Evolutionary conservation across 352 stramenopile species (phyloP).

Genomic region (Pythium volutum): DNA sequence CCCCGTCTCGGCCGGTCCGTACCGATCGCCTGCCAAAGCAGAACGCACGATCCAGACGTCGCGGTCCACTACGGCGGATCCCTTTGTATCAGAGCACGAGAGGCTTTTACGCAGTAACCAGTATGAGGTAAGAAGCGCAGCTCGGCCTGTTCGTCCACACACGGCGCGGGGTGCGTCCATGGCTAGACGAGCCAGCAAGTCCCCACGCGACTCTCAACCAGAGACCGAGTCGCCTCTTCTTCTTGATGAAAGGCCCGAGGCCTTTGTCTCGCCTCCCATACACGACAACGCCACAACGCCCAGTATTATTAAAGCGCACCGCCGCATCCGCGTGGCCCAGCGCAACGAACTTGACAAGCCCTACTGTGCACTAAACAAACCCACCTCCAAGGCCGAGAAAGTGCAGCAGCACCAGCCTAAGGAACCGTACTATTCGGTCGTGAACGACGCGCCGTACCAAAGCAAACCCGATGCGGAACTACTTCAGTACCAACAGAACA

Average conservation of each 20-base stretch:
- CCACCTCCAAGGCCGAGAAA: conserved; percentile 39
- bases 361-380: conserved; percentile 64
- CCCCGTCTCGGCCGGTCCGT: conserved; percentile 56
- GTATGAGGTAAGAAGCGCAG: background rate
- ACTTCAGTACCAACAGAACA: conserved; percentile 53
- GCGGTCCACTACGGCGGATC: too few species aligned
- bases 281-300: background rate
- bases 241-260: background rate
- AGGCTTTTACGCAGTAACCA: conserved; percentile 2
- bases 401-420: conserved; percentile 29
- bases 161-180: too few species aligned
- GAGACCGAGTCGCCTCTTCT: background rate
- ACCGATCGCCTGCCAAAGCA: conserved; percentile 36
- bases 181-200: background rate
- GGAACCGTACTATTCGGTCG: conserved; percentile 65
- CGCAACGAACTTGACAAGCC: conserved; percentile 64
- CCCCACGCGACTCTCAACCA: background rate
- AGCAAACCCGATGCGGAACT: conserved; percentile 46
- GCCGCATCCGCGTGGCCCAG: conserved; percentile 51
- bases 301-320: conserved; percentile 19
- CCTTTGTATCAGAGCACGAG: too few species aligned
- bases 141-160: conserved; percentile 7
- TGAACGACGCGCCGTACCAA: conserved; percentile 77
- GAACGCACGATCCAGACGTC: conserved; percentile 53
- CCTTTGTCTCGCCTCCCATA: background rate